These are phyloP conservation scores for Cudoniella acicularis DNA, from an alignment of 495 filamentous ascomycete species.

Conservation along the genomic window DNA sequence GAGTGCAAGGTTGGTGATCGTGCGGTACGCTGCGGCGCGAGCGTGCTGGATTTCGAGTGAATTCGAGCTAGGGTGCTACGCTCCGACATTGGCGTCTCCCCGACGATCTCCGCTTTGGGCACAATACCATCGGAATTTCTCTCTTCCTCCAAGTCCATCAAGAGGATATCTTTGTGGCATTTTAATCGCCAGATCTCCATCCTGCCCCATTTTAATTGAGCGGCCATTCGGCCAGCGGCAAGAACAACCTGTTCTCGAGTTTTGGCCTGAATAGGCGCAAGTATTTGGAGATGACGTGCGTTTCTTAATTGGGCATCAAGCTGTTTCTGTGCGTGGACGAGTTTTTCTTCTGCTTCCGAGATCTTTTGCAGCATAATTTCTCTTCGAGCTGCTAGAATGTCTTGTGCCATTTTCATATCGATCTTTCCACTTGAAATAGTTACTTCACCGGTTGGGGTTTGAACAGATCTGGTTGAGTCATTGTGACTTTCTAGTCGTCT, in stretches of 20 bases:
- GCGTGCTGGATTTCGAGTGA: conserved; percentile 26
- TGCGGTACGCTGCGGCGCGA: conserved; percentile 27
- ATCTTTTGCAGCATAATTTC: conserved; percentile 82
- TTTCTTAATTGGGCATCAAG: conserved; percentile 83
- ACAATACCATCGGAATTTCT: conserved; percentile 2
- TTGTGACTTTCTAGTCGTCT: conserved; percentile 57
- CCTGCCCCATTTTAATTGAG: conserved; percentile 87
- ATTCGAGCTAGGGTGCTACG: conserved; percentile 14
- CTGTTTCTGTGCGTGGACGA: conserved; percentile 66
- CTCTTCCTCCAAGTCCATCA: conserved; percentile 81
- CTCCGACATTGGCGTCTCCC: conserved; percentile 15
- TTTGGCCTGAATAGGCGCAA: conserved; percentile 83
- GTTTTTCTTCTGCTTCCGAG: conserved; percentile 74
- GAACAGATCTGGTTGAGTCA: conserved; percentile 53
- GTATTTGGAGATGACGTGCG: conserved; percentile 84
- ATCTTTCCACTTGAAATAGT: conserved; percentile 63
- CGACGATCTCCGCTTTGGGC: conserved; percentile 9
- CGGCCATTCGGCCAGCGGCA: conserved; percentile 79
- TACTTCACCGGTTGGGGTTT: conserved; percentile 67
- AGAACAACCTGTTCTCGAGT: conserved; percentile 82
- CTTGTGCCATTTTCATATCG: conserved; percentile 74
- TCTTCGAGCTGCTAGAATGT: conserved; percentile 75
- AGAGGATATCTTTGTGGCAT: conserved; percentile 86
- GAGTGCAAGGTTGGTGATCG: conserved; percentile 24
- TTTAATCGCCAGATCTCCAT: conserved; percentile 91